These are phyloP conservation scores for Penicillium sp. DNA, from an alignment of 2,329 filamentous ascomycete genomes.

Conservation along the genomic window DNA sequence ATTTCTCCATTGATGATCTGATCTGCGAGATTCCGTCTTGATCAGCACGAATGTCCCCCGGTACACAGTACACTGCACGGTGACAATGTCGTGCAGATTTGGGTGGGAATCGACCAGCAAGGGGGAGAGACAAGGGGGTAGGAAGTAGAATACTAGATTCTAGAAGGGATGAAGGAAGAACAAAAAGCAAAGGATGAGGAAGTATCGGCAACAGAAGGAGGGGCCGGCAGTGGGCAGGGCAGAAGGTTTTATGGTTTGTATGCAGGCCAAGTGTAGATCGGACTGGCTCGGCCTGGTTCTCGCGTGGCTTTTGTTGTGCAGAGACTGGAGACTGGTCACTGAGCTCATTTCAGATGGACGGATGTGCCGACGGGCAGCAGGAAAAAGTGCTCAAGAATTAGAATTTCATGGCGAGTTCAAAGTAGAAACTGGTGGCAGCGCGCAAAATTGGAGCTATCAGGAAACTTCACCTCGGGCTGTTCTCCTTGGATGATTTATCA, in stretches of 20 bases:
- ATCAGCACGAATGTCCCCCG: neutral
- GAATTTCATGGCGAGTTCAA: neutral
- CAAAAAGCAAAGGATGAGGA: neutral
- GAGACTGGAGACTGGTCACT: neutral
- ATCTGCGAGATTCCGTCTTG: neutral
- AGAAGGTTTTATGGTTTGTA: slow-evolving; percentile 13
- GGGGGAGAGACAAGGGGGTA: slow-evolving; percentile 1
- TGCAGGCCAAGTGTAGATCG: slow-evolving; percentile 10
- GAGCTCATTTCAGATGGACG: neutral
- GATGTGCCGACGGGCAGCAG: neutral
- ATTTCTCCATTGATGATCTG: slow-evolving; percentile 19
- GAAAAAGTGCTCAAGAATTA: neutral
- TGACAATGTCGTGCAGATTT: neutral
- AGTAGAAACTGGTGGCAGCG: neutral
- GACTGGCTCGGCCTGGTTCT: neutral
- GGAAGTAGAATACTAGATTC: neutral
- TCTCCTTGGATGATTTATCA: neutral
- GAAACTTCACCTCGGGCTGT: neutral
- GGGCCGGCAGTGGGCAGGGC: neutral
- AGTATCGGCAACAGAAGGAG: neutral
- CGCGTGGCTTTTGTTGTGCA: slow-evolving; percentile 1
- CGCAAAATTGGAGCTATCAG: neutral
- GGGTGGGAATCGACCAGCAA: neutral
- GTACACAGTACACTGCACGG: neutral
- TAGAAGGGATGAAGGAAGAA: neutral